Conservation (phyloP, 345 rosid genomes). For the Eucalyptus viminalis region DNA sequence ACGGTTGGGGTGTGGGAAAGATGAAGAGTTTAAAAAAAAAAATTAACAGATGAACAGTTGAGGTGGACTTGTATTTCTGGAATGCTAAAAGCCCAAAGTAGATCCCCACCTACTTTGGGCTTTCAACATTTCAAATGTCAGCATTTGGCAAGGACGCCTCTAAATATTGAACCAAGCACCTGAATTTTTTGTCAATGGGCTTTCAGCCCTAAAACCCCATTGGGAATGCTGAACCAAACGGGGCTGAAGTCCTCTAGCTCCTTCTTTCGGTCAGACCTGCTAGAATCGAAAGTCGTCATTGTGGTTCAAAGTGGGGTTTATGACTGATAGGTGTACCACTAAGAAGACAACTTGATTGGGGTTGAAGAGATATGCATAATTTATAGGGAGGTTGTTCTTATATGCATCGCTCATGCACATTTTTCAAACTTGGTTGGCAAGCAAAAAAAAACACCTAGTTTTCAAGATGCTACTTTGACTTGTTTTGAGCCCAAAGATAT, state of each 20-base stretch:
- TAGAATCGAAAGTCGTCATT: background rate
- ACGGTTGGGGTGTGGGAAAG: too few relatives aligned
- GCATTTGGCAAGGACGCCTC: too few relatives aligned
- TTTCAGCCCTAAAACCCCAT: too few relatives aligned
- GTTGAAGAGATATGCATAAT: background rate
- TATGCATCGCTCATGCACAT: background rate
- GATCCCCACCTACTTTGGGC: too few relatives aligned
- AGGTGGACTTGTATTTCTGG: too few relatives aligned
- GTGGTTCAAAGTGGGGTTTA: background rate
- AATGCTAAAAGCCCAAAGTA: too few relatives aligned
- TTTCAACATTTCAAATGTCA: too few relatives aligned
- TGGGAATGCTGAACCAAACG: too few relatives aligned
- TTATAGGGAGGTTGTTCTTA: background rate
- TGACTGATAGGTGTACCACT: background rate
- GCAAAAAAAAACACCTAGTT: background rate
- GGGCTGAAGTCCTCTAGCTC: background rate
- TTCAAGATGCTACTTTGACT: background rate
- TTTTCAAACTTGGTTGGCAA: background rate
- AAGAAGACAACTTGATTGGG: background rate
- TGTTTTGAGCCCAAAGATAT: background rate
- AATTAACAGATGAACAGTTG: too few relatives aligned
- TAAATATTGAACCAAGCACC: too few relatives aligned
- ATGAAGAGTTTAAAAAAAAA: too few relatives aligned
- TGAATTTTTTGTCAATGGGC: too few relatives aligned
- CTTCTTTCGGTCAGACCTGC: background rate